A percentile compares a stretch with the other conserved stretches of the same genome.
phyloP scores from a whole-genome alignment of 305 asterid genomes.

The Fraxinus albicans region DNA sequence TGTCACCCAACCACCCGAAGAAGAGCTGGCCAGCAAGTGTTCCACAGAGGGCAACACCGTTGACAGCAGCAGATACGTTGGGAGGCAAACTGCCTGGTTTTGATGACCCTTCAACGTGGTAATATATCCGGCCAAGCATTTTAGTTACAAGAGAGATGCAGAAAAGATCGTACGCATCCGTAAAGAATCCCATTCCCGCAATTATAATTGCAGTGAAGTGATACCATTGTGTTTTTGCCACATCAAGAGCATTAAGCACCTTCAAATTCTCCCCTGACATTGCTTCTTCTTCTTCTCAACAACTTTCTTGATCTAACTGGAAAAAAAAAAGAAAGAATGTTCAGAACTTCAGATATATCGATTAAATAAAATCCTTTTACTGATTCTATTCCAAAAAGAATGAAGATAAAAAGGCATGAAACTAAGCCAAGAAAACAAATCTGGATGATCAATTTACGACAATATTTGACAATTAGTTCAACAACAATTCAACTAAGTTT shows the following conservation, averaged over 20 bases:
- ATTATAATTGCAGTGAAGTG: slow-evolving; percentile 43
- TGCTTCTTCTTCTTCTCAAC: background rate
- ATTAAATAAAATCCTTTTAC: background rate
- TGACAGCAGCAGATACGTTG: slow-evolving; percentile 41
- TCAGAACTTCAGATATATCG: background rate
- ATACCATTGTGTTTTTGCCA: slow-evolving; percentile 42
- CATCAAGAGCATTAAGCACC: slow-evolving; percentile 36
- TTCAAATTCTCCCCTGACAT: slow-evolving; percentile 38
- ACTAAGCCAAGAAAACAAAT: background rate
- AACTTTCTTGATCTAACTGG: background rate
- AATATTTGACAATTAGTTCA: background rate
- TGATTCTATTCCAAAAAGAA: background rate
- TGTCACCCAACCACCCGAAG: slow-evolving; percentile 46
- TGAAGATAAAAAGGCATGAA: no score
- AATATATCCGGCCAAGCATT: slow-evolving; percentile 47
- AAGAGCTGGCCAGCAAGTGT: slow-evolving; percentile 43
- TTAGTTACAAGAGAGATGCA: slow-evolving; percentile 47
- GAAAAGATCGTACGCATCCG: slow-evolving; percentile 46
- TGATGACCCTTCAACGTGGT: slow-evolving; percentile 32
- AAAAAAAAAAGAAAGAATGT: no score
- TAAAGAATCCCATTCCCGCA: slow-evolving; percentile 49
- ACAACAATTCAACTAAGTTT: background rate
- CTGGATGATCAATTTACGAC: background rate
- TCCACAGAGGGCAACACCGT: slow-evolving; percentile 47
- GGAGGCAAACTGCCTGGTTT: slow-evolving; percentile 45